Conservation (phyloP, 2,329 filamentous ascomycete genomes). For the Aureobasidium sp. region DNA sequence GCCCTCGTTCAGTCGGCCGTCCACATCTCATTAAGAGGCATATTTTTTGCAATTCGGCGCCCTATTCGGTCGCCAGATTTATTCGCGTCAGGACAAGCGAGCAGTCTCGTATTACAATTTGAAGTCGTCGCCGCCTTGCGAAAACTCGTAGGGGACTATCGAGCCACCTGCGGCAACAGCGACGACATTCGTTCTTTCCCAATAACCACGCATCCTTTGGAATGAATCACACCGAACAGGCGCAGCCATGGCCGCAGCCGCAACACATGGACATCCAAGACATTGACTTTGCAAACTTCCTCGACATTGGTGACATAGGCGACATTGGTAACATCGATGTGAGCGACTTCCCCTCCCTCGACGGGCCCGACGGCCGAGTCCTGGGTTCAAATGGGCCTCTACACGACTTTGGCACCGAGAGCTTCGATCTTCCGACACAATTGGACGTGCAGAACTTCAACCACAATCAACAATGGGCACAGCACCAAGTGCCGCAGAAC, state of each 20-base stretch:
- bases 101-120: neutral
- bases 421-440: constrained; percentile 16
- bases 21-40: neutral
- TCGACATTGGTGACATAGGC: constrained; percentile 36
- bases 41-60: neutral
- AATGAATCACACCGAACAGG: constrained; percentile 20
- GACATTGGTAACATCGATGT: constrained; percentile 30
- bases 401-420: constrained; percentile 24
- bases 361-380: constrained; percentile 14
- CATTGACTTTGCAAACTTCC: constrained; percentile 32
- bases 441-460: constrained; percentile 8
- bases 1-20: neutral
- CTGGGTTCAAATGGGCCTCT: constrained; percentile 13
- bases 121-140: neutral
- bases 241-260: constrained; percentile 30
- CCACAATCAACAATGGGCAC: constrained; percentile 18
- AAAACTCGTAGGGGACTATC: neutral
- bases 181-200: neutral
- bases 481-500: constrained; percentile 28
- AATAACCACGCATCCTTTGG: neutral
- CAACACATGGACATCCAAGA: constrained; percentile 33
- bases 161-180: constrained; percentile 16
- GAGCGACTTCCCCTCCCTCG: constrained; percentile 17
- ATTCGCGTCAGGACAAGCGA: neutral
- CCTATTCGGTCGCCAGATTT: neutral